Evolutionary conservation across 1,284 basidiomycete genomes (phyloP), one percentile per base, ranked within the genome.

Genomic region (Hemileccinum hortonii): DNA sequence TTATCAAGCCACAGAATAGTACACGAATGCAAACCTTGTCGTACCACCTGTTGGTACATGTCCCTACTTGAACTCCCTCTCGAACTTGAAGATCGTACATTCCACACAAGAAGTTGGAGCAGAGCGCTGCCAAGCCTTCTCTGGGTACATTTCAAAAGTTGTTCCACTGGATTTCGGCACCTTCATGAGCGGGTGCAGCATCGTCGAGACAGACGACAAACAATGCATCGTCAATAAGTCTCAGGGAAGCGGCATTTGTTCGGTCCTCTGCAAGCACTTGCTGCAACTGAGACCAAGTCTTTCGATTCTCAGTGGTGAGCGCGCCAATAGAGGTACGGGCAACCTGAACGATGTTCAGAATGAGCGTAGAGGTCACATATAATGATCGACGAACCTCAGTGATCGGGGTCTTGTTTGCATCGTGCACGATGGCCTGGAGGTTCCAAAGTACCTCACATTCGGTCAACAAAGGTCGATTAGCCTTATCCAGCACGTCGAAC

Each of bases 1-100:
- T 18, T 36, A 12, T 19, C 19, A 15, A 21, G 9, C 16, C 2
- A 6, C 7, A 42, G 18, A 3, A 30, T 42, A 14, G 30, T 21
- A 39, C 3, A 21, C 8, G 1, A 15, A 22, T 14, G 1, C 61
- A 14, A 44, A 87, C 84, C 78, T 89, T 89, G 61, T 89, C 87
- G 54, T 93, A 95, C 92, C 93, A 98, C 55, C 95, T 76, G 69
- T 98, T 98, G 6, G 92, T 95, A 71, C 96, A 98, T 0, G 95
- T 98, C 11, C 96, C 96, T 6, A 94, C 83, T 72, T 99, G 96
- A 24, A 95, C 85, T 6, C 94, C 93, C 37, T 80, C 81, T 55
- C 79, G 75, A n/a, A n/a, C n/a, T n/a, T n/a, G n/a, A 42, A 90
- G 77, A 61, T 83, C 82, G 68, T 98, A 98, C 0, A 94, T 95